phyloP scores from a whole-genome alignment of 768 basidiomycete species.

The Boletus sp. region DNA sequence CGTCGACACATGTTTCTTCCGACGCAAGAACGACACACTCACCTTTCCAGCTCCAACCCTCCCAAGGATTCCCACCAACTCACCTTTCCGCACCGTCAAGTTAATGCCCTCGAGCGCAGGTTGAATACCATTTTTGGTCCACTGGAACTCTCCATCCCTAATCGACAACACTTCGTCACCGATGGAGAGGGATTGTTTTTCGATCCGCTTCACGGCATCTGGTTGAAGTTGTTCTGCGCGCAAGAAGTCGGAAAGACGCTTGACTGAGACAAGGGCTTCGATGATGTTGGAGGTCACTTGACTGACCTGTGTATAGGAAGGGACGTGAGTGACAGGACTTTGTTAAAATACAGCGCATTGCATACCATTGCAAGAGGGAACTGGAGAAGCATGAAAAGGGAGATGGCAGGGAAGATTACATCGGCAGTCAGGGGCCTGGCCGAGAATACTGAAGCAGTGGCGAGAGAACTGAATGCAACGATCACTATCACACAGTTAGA shows the following conservation, averaged over 20 bases:
- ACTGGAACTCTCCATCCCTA: slow-evolving; percentile 75
- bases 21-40: neutral
- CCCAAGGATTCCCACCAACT: slow-evolving; percentile 82
- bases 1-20: neutral
- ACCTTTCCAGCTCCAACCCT: slow-evolving; percentile 93
- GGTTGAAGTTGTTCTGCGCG: slow-evolving; percentile 74
- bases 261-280: slow-evolving; percentile 81
- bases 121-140: slow-evolving; percentile 60
- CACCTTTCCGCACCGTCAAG: slow-evolving; percentile 74
- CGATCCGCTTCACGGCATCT: slow-evolving; percentile 64
- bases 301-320: slow-evolving; percentile 46
- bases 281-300: slow-evolving; percentile 79
- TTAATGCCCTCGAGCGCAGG: slow-evolving; percentile 73
- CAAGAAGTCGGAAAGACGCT: slow-evolving; percentile 75
- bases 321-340: neutral
- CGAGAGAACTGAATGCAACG: slow-evolving; percentile 82
- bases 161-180: slow-evolving; percentile 75
- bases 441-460: slow-evolving; percentile 62
- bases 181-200: slow-evolving; percentile 39
- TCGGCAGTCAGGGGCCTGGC: slow-evolving; percentile 78
- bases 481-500: slow-evolving; percentile 40
- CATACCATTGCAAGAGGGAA: slow-evolving; percentile 84
- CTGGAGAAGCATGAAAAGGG: slow-evolving; percentile 81
- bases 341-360: neutral
- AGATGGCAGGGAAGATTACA: slow-evolving; percentile 94